These are phyloP conservation scores for Thermomucor indicae-seudaticae DNA, from an alignment of 371 early-diverging fungal genomes.

Conservation along the genomic window DNA sequence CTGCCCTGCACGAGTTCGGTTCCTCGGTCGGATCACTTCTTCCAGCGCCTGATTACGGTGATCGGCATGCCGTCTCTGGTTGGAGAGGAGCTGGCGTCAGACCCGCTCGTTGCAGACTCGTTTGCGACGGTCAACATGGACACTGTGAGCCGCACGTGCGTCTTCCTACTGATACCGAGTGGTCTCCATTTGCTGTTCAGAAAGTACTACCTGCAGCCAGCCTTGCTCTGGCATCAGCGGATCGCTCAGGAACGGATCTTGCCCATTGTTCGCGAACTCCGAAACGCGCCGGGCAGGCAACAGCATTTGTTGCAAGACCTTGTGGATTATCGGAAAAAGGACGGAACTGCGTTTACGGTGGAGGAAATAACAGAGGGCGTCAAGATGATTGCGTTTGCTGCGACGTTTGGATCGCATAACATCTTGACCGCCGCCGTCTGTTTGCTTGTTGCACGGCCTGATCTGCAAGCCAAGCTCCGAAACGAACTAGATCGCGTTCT, in stretches of 20 bases:
- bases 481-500: neutral
- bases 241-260: neutral
- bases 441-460: neutral
- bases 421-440: neutral
- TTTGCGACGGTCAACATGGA: too few species aligned
- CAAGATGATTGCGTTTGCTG: neutral
- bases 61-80: too few species aligned
- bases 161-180: too few species aligned
- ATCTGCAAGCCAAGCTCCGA: neutral
- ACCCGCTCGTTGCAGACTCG: too few species aligned
- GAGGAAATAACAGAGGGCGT: neutral
- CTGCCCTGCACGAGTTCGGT: too few species aligned
- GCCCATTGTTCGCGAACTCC: neutral
- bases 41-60: too few species aligned
- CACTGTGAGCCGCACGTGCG: too few species aligned
- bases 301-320: neutral
- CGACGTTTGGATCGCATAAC: neutral
- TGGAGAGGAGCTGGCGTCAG: too few species aligned
- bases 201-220: neutral
- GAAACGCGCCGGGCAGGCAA: neutral
- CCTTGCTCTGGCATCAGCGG: neutral
- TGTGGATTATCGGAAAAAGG: neutral
- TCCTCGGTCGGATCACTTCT: too few species aligned
- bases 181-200: neutral
- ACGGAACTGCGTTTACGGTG: neutral